phyloP scores from a whole-genome alignment of 768 basidiomycete species.

The Cyclocybe aegerita region DNA sequence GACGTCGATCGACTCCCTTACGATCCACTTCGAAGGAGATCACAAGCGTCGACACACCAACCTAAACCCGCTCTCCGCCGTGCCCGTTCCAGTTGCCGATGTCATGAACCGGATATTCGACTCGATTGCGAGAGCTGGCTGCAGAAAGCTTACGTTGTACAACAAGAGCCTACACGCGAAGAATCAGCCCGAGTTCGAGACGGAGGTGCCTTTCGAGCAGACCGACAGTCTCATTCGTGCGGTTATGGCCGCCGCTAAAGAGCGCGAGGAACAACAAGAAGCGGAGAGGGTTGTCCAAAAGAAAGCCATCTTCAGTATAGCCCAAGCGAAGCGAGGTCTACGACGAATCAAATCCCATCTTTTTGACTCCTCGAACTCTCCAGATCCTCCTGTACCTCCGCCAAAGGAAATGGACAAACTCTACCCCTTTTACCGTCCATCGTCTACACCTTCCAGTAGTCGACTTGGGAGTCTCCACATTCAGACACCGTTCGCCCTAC shows the following conservation, averaged over 20 bases:
- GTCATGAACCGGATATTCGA: background rate
- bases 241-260: background rate
- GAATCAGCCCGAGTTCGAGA: background rate
- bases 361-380: background rate
- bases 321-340: background rate
- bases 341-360: background rate
- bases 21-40: constrained; percentile 3
- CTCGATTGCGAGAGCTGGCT: background rate
- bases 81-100: constrained; percentile 1
- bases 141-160: constrained; percentile 1
- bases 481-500: constrained; percentile 9
- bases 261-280: background rate
- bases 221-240: background rate
- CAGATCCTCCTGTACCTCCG: background rate
- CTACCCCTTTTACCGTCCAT: background rate
- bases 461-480: constrained; percentile 1
- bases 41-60: background rate
- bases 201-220: background rate
- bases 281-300: background rate
- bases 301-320: background rate
- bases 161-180: constrained; percentile 5
- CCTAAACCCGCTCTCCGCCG: constrained; percentile 1
- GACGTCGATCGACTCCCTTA: background rate
- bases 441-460: background rate
- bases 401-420: background rate